Evolutionary conservation across 352 stramenopile species (phyloP).

Genomic region (Globisporangium recalcitrans): DNA sequence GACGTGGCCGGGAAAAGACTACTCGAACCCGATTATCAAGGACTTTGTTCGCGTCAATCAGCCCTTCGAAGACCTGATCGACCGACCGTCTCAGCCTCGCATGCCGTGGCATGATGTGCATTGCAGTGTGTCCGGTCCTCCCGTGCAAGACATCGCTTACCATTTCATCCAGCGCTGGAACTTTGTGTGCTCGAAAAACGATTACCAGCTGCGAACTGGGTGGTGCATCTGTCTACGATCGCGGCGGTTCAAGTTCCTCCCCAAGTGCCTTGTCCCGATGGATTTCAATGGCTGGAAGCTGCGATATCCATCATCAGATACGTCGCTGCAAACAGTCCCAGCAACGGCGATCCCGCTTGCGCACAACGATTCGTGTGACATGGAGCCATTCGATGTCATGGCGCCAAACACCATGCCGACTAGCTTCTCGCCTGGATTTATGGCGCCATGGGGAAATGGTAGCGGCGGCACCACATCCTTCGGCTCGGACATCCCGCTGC

Average conservation of each 20-base stretch:
- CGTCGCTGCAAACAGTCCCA: constrained; percentile 25
- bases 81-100: constrained; percentile 64
- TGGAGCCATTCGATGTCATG: constrained; percentile 22
- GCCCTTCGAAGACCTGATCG: constrained; percentile 80
- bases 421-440: constrained; percentile 13
- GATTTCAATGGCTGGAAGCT: constrained; percentile 81
- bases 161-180: constrained; percentile 93
- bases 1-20: constrained; percentile 81
- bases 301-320: constrained; percentile 63
- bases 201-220: constrained; percentile 79
- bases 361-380: constrained; percentile 53
- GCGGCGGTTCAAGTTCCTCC: constrained; percentile 76
- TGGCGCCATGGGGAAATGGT: constrained; percentile 13
- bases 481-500: constrained; percentile 14
- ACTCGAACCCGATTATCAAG: constrained; percentile 88
- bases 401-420: constrained; percentile 11
- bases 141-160: constrained; percentile 81
- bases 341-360: constrained; percentile 41
- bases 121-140: constrained; percentile 72
- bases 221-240: constrained; percentile 87
- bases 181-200: constrained; percentile 85
- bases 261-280: constrained; percentile 84
- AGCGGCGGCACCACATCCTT: constrained; percentile 7
- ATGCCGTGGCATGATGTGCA: constrained; percentile 90
- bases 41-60: constrained; percentile 86